These are phyloP conservation scores for Ophiostoma quercus DNA, from an alignment of 2,329 filamentous ascomycete genomes.

Conservation along the genomic window DNA sequence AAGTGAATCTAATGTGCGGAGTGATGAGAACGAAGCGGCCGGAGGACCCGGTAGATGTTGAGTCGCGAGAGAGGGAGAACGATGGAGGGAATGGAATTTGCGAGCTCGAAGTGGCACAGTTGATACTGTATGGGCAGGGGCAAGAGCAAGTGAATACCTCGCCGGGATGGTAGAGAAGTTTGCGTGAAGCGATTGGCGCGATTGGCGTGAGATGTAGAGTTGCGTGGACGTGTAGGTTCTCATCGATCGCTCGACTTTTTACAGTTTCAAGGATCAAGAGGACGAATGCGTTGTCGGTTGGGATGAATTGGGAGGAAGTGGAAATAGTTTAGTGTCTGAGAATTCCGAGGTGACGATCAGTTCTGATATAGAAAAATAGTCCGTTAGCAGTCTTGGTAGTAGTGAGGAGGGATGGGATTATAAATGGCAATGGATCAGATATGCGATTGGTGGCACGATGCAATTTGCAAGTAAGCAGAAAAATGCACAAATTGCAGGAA, in stretches of 20 bases:
- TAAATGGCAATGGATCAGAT: not conserved
- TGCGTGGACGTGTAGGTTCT: not conserved
- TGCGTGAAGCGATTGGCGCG: not conserved
- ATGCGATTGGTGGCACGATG: not conserved
- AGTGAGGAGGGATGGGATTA: not conserved
- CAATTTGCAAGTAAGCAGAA: not conserved
- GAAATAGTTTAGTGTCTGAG: not conserved
- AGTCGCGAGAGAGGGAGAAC: not conserved
- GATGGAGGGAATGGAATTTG: not conserved
- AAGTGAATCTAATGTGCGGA: not conserved
- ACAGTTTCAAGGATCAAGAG: constrained; percentile 7
- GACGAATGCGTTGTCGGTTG: constrained; percentile 2
- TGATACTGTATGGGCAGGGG: not conserved
- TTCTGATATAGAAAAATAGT: not conserved
- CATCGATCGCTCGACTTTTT: constrained; percentile 8
- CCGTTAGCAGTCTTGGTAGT: not conserved
- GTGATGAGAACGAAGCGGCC: not conserved
- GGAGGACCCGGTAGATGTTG: not conserved
- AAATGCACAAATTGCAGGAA: not conserved
- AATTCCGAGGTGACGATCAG: not conserved
- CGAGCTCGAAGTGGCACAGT: not conserved
- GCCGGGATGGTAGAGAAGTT: not conserved
- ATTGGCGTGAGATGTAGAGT: not conserved
- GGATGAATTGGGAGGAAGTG: not conserved
- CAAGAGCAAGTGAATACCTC: not conserved